Conservation (phyloP, 2,329 filamentous ascomycete species). For the Karstenula rhodostoma region DNA sequence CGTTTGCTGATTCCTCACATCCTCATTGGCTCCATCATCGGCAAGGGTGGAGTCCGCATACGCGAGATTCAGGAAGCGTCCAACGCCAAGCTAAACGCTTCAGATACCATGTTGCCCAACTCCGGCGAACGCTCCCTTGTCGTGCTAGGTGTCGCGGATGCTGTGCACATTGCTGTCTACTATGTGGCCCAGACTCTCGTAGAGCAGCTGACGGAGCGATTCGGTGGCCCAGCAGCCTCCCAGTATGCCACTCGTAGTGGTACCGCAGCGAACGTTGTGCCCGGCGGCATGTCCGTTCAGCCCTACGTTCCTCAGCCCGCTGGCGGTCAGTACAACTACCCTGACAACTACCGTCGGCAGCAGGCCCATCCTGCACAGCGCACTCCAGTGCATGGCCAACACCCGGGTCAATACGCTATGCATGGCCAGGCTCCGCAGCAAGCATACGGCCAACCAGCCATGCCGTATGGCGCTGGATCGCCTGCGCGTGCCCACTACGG, state of each 20-base stretch:
- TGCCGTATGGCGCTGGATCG: conserved; percentile 79
- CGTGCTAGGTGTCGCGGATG: conserved; percentile 96
- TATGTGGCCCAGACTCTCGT: conserved; percentile 98
- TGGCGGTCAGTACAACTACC: conserved; percentile 89
- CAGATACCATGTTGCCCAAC: conserved; percentile 90
- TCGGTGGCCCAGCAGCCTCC: conserved; percentile 94
- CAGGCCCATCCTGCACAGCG: conserved; percentile 72
- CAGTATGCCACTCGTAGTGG: conserved; percentile 96
- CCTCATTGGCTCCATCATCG: conserved; percentile 97
- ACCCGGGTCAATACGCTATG: conserved; percentile 62
- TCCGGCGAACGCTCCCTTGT: conserved; percentile 98
- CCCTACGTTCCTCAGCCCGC: conserved; percentile 94
- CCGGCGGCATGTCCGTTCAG: conserved; percentile 98
- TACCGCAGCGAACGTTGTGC: conserved; percentile 89
- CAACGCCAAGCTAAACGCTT: conserved; percentile 94
- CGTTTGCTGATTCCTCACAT: conserved; percentile 96
- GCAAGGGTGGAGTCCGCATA: conserved; percentile 94
- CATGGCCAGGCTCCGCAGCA: conserved; percentile 68
- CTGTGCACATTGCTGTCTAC: conserved; percentile 98
- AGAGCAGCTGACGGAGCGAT: conserved; percentile 95
- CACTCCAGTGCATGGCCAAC: conserved; percentile 77
- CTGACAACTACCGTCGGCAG: conserved; percentile 82
- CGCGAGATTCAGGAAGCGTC: conserved; percentile 98
- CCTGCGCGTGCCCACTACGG: conserved; percentile 79
- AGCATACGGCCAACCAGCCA: conserved; percentile 63